These are phyloP conservation scores for Lichtheimia hyalospora DNA, from an alignment of 371 early-diverging fungal genomes.

Conservation along the genomic window DNA sequence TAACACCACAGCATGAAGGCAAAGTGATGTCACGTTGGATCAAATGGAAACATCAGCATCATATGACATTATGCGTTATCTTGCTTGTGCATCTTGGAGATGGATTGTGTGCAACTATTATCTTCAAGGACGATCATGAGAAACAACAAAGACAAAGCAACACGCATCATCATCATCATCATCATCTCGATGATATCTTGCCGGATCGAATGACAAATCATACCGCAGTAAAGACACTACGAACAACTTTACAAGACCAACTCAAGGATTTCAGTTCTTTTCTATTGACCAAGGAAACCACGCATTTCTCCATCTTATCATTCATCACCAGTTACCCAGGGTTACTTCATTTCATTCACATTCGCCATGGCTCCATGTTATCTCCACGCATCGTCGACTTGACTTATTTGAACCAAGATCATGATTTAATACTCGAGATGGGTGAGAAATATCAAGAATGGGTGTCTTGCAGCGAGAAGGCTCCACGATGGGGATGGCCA, in stretches of 20 bases:
- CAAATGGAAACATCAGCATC: slow-evolving; percentile 15
- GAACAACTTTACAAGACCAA: slow-evolving; percentile 14
- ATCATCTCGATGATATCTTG: background rate
- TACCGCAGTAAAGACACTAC: slow-evolving; percentile 11
- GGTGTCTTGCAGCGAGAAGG: slow-evolving; percentile 1
- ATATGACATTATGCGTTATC: slow-evolving; percentile 21
- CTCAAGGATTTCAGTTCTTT: slow-evolving; percentile 40
- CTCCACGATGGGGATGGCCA: slow-evolving; percentile 27
- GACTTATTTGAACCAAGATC: slow-evolving; percentile 31
- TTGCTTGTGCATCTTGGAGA: slow-evolving; percentile 17
- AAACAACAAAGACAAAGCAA: background rate
- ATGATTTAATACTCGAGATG: slow-evolving; percentile 32
- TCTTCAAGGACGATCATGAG: slow-evolving; percentile 32
- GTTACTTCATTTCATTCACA: slow-evolving; percentile 43
- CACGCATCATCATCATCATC: background rate
- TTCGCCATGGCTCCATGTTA: slow-evolving; percentile 30
- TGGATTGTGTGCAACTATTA: slow-evolving; percentile 29
- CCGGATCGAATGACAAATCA: slow-evolving; percentile 1
- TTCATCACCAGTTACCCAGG: slow-evolving; percentile 44
- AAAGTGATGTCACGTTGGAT: slow-evolving; percentile 34
- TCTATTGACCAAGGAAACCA: slow-evolving; percentile 41
- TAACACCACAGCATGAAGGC: slow-evolving; percentile 23
- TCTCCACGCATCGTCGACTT: slow-evolving; percentile 36
- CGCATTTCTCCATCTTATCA: slow-evolving; percentile 49
- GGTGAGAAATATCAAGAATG: slow-evolving; percentile 22